Base-by-base conservation (phyloP, 1,284 basidiomycete genomes). In the Sporisorium graminicola region DNA sequence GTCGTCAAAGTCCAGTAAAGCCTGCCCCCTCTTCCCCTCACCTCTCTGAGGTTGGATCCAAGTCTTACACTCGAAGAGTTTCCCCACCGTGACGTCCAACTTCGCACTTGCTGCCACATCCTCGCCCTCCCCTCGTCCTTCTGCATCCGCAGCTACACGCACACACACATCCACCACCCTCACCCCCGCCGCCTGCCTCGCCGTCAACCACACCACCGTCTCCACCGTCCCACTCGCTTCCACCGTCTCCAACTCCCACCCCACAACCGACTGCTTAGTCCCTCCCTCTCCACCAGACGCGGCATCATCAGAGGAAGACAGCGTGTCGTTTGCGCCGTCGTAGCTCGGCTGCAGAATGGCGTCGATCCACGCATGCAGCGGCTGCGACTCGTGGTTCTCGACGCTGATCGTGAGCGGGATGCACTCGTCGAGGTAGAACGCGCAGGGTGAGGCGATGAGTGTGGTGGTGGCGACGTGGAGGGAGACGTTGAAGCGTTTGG, bases 311-410 rank as follows among this genome's bases (percentile, higher is more conserved):
- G 31, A 16, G 1, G 0, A 5, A 3, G 29, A 2, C 10, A 68
- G 62, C 6, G 55, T 56, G 14, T 75, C 73, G 8, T 5, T 29
- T 7, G 67, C 58, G 2, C 71, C 67, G 14, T 75, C 72, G 49
- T 70, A 78, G 43, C 58, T 54, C 18, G 72, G 66, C 24, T 71
- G 68, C 27, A 76, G 35, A 5, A 18, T 16, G 12, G 63, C 65
- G 42, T 78, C 65, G 5, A 69, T 10, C 49, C 54, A 64, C 2
- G 26, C 55, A 0, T 18, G 9, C 5, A 78, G 14, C 13, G 54
- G 26, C 5, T 13, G 18, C 2, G 20, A n/a, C 16, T 75, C 76
- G 12, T 53, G 16, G 37, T 78, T 78, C 14, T n/a, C 13, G 22
- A 75, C n/a, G 2, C 13, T 14, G 18, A 77, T 20, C 18, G 24